Evolutionary conservation across 495 filamentous ascomycete species (phyloP).

Genomic region (Trichoderma parareesei): DNA sequence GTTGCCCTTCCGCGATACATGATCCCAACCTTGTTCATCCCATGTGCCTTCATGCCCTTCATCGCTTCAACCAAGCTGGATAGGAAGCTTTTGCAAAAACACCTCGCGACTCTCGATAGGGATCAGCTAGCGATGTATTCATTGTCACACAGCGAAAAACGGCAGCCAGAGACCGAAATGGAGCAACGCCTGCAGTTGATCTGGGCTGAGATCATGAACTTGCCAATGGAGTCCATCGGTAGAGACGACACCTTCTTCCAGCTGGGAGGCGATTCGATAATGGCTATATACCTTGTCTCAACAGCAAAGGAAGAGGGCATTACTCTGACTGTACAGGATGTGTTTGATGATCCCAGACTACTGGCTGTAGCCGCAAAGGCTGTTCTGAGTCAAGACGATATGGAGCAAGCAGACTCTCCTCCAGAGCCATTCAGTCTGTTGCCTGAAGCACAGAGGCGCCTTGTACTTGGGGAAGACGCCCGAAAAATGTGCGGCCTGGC

Average conservation of each 20-base stretch:
- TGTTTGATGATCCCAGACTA: constrained; percentile 9
- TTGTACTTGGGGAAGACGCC: neutral
- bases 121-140: constrained; percentile 15
- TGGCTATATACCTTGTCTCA: constrained; percentile 3
- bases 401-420: neutral
- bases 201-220: constrained; percentile 39
- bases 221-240: constrained; percentile 25
- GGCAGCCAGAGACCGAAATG: constrained; percentile 13
- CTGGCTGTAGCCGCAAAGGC: constrained; percentile 2
- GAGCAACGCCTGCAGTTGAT: constrained; percentile 28
- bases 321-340: neutral
- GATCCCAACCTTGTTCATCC: constrained; percentile 19
- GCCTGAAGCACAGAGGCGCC: neutral
- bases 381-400: neutral
- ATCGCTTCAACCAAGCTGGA: neutral
- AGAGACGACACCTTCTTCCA: constrained; percentile 27
- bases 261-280: constrained; percentile 28
- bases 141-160: neutral
- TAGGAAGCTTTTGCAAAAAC: neutral
- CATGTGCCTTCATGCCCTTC: constrained; percentile 6
- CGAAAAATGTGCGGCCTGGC: neutral
- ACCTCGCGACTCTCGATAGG: neutral
- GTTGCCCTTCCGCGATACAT: constrained; percentile 18
- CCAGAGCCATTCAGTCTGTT: neutral
- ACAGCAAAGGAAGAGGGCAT: neutral